phyloP scores from a whole-genome alignment of 2,329 filamentous ascomycete species.

The Trichoderma koningiopsis region DNA sequence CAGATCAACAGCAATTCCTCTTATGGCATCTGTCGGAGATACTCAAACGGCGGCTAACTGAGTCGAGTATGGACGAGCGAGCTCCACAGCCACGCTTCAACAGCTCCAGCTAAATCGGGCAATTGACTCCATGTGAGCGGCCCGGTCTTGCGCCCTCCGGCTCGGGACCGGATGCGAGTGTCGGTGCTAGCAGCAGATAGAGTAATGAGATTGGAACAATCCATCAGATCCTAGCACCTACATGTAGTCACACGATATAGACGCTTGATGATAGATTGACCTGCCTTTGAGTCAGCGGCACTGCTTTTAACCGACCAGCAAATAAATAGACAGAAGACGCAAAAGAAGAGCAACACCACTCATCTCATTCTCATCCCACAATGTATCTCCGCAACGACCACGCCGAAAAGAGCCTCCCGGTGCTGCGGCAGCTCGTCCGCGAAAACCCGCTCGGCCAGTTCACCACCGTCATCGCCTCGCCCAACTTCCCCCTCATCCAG shows the following conservation, averaged over 20 bases:
- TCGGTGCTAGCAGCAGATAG: neutral
- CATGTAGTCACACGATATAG: neutral
- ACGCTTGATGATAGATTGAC: neutral
- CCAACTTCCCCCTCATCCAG: conserved; percentile 54
- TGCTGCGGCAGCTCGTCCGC: conserved; percentile 58
- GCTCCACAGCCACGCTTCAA: neutral
- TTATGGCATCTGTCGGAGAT: conserved; percentile 4
- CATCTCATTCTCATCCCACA: neutral
- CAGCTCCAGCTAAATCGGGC: neutral
- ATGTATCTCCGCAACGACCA: conserved; percentile 63
- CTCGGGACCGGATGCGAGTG: neutral
- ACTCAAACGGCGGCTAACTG: conserved; percentile 5
- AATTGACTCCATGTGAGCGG: neutral
- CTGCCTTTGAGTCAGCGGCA: neutral
- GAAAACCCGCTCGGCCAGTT: conserved; percentile 64
- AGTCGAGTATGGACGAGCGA: conserved; percentile 17
- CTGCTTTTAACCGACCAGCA: neutral
- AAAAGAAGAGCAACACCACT: neutral
- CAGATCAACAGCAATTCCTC: neutral
- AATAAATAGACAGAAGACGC: neutral
- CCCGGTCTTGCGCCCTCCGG: neutral
- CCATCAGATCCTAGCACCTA: neutral
- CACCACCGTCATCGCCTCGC: conserved; percentile 61
- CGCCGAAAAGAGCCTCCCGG: conserved; percentile 51
- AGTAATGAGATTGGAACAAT: neutral